phyloP scores from a whole-genome alignment of 306 rosid species.

The Cucumis cinereus region DNA sequence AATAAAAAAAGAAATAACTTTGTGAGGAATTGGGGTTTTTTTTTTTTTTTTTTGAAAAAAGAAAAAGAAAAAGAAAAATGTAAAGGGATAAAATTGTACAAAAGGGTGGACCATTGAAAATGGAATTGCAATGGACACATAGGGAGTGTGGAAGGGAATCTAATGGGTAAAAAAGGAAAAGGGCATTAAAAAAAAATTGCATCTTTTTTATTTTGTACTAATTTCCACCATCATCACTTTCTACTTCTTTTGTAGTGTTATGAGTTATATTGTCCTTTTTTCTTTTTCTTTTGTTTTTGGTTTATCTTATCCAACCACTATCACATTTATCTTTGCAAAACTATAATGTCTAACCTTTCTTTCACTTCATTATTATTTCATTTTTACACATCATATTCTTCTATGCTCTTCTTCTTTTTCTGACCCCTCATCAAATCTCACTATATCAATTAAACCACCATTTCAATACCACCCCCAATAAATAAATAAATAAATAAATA shows the following conservation, averaged over 20 bases:
- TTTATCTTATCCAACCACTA: slow-evolving; percentile 2
- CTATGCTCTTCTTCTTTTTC: background rate
- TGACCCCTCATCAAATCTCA: background rate
- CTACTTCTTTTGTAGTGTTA: background rate
- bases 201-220: background rate
- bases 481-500: no score
- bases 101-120: background rate
- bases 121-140: slow-evolving; percentile 1
- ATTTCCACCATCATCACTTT: slow-evolving; percentile 3
- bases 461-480: no score
- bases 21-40: background rate
- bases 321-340: background rate
- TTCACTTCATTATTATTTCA: slow-evolving; percentile 9
- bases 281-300: no score
- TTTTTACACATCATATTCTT: slow-evolving; percentile 4
- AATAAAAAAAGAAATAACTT: background rate
- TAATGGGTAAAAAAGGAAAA: background rate
- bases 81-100: background rate
- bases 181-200: background rate
- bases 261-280: background rate
- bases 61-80: background rate
- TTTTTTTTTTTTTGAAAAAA: background rate
- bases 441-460: no score
- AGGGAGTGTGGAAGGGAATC: background rate
- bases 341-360: background rate